phyloP scores from a whole-genome alignment of 2,329 filamentous ascomycete species.

The Talaromyces sp. region DNA sequence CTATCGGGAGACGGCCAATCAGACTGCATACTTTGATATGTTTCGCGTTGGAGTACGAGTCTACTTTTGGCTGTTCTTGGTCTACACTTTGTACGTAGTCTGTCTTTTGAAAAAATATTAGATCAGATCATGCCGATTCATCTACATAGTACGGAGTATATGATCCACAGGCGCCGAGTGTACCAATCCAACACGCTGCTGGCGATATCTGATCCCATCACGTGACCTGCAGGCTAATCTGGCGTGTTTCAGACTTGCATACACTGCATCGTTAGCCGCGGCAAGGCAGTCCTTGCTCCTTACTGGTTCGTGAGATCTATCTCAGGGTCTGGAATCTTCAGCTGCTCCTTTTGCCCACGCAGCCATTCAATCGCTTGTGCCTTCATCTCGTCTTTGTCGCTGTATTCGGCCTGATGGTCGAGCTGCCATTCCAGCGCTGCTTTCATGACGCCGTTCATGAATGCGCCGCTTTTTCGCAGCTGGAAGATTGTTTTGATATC shows the following conservation, averaged over 20 bases:
- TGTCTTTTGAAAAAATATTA: too few species aligned
- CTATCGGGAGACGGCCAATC: slow-evolving; percentile 1
- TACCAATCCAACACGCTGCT: neutral
- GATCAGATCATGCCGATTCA: neutral
- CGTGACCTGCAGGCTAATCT: slow-evolving; percentile 10
- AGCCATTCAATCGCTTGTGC: slow-evolving; percentile 1
- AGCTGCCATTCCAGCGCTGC: slow-evolving; percentile 10
- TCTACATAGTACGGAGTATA: neutral
- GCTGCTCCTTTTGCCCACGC: neutral
- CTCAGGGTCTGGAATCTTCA: slow-evolving; percentile 8
- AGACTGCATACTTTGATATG: neutral
- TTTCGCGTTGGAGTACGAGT: neutral
- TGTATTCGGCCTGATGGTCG: neutral
- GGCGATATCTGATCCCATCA: neutral
- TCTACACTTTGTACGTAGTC: neutral
- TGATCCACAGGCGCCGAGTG: neutral
- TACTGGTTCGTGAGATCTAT: neutral
- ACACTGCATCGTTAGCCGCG: neutral
- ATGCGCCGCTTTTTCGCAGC: slow-evolving; percentile 3
- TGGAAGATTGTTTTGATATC: slow-evolving; percentile 9
- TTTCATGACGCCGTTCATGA: slow-evolving; percentile 3
- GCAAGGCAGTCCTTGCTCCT: neutral
- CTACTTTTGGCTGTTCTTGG: neutral
- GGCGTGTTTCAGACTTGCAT: slow-evolving; percentile 16
- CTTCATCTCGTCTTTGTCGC: neutral